Evolutionary conservation across 495 filamentous ascomycete genomes (phyloP), one percentile per base, ranked within the genome.

Genomic region (Annulohypoxylon bovei): DNA sequence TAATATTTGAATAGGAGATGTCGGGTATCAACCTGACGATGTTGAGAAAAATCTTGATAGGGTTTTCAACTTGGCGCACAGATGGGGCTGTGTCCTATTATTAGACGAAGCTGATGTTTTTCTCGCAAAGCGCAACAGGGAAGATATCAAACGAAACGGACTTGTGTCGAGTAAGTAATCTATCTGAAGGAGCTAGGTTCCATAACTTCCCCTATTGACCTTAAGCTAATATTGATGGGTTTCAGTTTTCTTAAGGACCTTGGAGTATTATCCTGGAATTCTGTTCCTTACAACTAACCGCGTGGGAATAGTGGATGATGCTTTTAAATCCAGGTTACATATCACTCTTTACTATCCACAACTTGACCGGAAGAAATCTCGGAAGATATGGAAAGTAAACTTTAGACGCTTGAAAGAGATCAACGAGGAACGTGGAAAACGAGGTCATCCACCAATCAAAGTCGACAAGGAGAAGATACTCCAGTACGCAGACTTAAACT

Each of bases 191-290:
- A 14, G 9, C n/a, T n/a, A n/a, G n/a, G n/a, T n/a, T n/a, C n/a
- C 16, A 6, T 3, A 42, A 7, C n/a, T 42, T 42, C 20, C 2
- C 2, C n/a, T 44, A 12, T 3, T 44, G 14, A 18, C 7, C 25
- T 35, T n/a, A 54, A 33, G 32, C 53, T 56, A 39, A 56, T 18
- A 1, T 23, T 14, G 2, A 8, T 39, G 18, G 4, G 4, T 30
- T 33, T 14, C 18, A 67, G 75, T 70, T 6, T 89, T 90, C 65
- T 75, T 89, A 0, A 78, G 87, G 1, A 77, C 79, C 0, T 75
- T 90, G 0, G 88, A 89, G 57, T 89, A 88, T 73, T 90, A 88
- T 62, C 63, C 78, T 0, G 87, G 87, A 3, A 84, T 88, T 32
- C 78, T 89, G 1, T 86, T 88, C 67, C 75, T 89, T 4, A 88